These are phyloP conservation scores for Cylindrotheca fusiformis DNA, from an alignment of 108 stramenopile species.

Conservation along the genomic window DNA sequence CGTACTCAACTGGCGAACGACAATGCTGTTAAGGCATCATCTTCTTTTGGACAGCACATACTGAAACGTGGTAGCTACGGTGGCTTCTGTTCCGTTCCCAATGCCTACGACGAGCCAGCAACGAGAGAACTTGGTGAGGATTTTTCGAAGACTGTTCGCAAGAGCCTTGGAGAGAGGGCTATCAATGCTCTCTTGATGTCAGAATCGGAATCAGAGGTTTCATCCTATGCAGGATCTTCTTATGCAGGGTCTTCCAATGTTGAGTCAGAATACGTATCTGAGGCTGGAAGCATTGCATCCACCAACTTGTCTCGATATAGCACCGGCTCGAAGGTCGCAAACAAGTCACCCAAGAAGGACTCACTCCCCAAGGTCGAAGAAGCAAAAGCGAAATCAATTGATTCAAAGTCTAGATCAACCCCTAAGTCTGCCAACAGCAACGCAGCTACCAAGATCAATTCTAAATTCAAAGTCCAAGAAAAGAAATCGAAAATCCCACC, in stretches of 20 bases:
- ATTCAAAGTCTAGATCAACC: not conserved
- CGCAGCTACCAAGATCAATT: not conserved
- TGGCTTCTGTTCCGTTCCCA: not conserved
- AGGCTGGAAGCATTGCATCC: not conserved
- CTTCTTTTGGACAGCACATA: slow-evolving; percentile 8
- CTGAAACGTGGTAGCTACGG: not conserved
- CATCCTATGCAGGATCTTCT: not conserved
- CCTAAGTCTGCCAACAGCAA: not conserved
- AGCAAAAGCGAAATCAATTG: not conserved
- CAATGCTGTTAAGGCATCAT: slow-evolving; percentile 14
- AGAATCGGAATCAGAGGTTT: slow-evolving; percentile 5
- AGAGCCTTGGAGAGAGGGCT: not conserved
- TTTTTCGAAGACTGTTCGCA: not conserved
- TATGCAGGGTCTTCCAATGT: not conserved
- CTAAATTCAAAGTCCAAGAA: not conserved
- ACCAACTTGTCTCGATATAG: not conserved
- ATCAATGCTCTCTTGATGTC: not conserved
- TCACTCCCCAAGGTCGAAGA: not conserved
- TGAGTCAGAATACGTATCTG: not conserved
- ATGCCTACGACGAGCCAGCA: not conserved
- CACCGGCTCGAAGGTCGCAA: not conserved
- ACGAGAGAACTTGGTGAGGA: not conserved
- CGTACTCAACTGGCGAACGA: slow-evolving; percentile 48
- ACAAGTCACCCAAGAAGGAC: not conserved
- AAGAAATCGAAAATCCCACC: not conserved